Conservation (phyloP, 371 early-diverging fungal species). For the Chytridium lagenaria region DNA sequence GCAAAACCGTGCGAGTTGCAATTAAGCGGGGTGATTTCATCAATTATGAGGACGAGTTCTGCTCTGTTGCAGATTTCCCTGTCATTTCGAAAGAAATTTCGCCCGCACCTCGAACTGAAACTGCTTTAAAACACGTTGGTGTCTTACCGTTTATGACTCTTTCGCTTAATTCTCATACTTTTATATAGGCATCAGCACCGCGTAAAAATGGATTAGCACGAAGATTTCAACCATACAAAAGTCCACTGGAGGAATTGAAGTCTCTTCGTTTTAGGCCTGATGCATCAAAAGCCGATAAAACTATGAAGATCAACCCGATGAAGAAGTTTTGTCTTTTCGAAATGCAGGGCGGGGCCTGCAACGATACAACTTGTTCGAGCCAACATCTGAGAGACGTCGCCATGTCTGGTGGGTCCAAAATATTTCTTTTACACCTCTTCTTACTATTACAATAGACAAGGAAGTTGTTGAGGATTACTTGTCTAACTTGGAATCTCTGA, state of each 20-base stretch:
- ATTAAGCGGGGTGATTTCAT: neutral
- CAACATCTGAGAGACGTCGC: constrained; percentile 42
- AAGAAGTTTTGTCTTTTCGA: constrained; percentile 40
- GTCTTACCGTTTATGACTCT: neutral
- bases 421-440: neutral
- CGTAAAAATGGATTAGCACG: no score
- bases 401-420: constrained; percentile 26
- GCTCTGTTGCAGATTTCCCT: neutral
- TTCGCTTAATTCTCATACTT: no score
- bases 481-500: neutral
- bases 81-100: no score
- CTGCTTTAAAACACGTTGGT: neutral
- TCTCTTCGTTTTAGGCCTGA: neutral
- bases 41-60: neutral
- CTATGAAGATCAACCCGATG: constrained; percentile 30
- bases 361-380: constrained; percentile 32
- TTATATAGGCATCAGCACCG: no score
- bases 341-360: constrained; percentile 42
- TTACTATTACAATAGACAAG: neutral
- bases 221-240: neutral
- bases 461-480: no score
- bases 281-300: neutral
- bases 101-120: no score
- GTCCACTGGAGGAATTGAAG: neutral
- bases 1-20: neutral